These are phyloP conservation scores for Leucocoprinus sp. DNA, from an alignment of 768 basidiomycete species.

Conservation along the genomic window DNA sequence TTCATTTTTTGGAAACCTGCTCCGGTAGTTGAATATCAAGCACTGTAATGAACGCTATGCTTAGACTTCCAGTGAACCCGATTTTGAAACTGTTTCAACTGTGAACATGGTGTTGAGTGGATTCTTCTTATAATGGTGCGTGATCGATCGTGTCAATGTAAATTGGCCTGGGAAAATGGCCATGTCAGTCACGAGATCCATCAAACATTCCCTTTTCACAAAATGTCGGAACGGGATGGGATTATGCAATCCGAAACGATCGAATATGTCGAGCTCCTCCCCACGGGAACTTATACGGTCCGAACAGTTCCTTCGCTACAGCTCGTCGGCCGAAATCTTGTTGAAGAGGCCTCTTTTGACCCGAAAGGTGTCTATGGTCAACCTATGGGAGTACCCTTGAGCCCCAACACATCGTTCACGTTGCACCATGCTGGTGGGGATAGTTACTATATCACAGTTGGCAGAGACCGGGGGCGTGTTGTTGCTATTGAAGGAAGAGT, in stretches of 20 bases:
- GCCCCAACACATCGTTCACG: constrained; percentile 2
- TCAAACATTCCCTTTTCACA: not conserved
- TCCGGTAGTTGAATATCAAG: no score
- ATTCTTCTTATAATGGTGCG: no score
- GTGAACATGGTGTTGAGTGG: no score
- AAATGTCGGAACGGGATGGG: not conserved
- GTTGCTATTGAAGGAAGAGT: constrained; percentile 3
- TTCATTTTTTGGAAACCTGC: no score
- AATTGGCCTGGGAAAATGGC: no score
- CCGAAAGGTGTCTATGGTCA: constrained; percentile 9
- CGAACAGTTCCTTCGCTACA: not conserved
- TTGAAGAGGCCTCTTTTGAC: not conserved
- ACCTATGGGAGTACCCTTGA: constrained; percentile 2
- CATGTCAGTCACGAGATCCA: no score
- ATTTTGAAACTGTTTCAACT: no score
- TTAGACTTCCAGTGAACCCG: no score
- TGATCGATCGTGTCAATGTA: no score
- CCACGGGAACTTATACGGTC: constrained; percentile 7
- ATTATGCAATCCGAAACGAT: not conserved
- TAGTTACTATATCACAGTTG: constrained; percentile 1
- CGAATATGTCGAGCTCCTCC: not conserved
- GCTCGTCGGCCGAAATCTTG: constrained; percentile 2
- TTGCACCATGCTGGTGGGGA: not conserved
- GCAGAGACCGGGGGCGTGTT: constrained; percentile 1
- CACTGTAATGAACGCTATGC: no score